Evolutionary conservation across 2,329 filamentous ascomycete genomes (phyloP).

Genomic region (Moelleriella libera): DNA sequence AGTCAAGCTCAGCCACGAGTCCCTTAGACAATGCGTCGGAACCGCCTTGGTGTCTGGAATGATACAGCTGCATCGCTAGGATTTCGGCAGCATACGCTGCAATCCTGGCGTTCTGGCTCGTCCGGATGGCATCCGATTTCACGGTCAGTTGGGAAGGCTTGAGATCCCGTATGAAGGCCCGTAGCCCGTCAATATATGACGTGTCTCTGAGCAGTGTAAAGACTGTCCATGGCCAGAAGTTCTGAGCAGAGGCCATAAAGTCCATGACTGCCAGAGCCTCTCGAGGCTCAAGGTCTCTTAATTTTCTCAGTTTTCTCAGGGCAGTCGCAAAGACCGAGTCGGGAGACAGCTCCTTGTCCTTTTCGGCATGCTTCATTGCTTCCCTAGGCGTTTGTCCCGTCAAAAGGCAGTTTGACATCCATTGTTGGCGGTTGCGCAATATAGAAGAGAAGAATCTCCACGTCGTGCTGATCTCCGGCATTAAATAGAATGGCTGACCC

Average conservation of each 20-base stretch:
- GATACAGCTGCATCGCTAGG: conserved; percentile 81
- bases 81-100: conserved; percentile 78
- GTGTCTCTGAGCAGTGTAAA: conserved; percentile 62
- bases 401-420: conserved; percentile 86
- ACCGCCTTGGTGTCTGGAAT: conserved; percentile 63
- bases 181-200: conserved; percentile 57
- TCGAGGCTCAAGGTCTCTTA: conserved; percentile 48
- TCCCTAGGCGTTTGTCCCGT: conserved; percentile 77
- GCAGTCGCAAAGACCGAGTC: conserved; percentile 63
- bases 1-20: conserved; percentile 61
- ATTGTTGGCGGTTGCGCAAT: conserved; percentile 81
- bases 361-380: conserved; percentile 43
- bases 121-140: conserved; percentile 39
- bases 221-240: conserved; percentile 92
- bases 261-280: conserved; percentile 66
- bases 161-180: conserved; percentile 51
- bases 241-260: conserved; percentile 78
- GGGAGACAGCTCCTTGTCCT: conserved; percentile 31
- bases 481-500: conserved; percentile 58
- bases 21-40: conserved; percentile 50
- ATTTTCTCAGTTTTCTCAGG: conserved; percentile 51
- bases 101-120: conserved; percentile 52
- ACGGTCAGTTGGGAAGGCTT: conserved; percentile 35
- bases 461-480: conserved; percentile 49
- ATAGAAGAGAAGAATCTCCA: conserved; percentile 83